phyloP scores from a whole-genome alignment of 176 grass and related monocot genomes.

The Aechmea fasciata region DNA sequence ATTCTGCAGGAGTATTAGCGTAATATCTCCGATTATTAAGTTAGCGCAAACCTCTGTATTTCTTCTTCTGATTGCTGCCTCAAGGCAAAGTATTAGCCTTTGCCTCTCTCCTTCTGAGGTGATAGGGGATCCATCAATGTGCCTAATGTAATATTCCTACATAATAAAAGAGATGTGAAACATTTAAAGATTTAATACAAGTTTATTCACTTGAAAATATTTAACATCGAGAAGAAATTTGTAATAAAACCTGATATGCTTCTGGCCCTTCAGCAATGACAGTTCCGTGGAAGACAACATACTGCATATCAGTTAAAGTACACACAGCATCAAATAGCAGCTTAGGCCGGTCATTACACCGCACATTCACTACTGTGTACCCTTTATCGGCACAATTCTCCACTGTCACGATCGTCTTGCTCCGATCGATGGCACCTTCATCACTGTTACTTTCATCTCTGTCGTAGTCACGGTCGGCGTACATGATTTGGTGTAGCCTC shows the following conservation, averaged over 20 bases:
- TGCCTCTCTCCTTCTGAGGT: conserved; percentile 23
- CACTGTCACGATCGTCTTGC: not conserved
- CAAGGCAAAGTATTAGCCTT: conserved; percentile 22
- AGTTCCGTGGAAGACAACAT: conserved; percentile 22
- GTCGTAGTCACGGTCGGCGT: conserved; percentile 20
- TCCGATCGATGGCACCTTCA: not conserved
- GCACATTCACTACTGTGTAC: conserved; percentile 18
- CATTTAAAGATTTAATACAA: not conserved
- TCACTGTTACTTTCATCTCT: not conserved
- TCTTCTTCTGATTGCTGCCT: conserved; percentile 27
- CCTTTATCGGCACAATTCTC: conserved; percentile 24
- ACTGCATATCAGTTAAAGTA: conserved; percentile 24
- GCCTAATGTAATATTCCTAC: conserved; percentile 27
- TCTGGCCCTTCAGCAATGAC: conserved; percentile 24
- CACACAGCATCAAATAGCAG: conserved; percentile 17
- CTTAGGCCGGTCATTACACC: conserved; percentile 19
- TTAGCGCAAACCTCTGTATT: conserved; percentile 11
- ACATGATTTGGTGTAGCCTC: conserved; percentile 26
- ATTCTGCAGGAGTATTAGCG: too few relatives aligned
- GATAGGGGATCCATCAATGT: conserved; percentile 15
- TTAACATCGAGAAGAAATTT: not conserved
- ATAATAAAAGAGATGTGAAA: not conserved
- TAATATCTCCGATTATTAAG: not conserved
- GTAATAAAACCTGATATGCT: conserved; percentile 22
- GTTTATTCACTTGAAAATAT: not conserved